Base-by-base conservation (phyloP, 495 filamentous ascomycete species). In the Penicillium bialowiezense region DNA sequence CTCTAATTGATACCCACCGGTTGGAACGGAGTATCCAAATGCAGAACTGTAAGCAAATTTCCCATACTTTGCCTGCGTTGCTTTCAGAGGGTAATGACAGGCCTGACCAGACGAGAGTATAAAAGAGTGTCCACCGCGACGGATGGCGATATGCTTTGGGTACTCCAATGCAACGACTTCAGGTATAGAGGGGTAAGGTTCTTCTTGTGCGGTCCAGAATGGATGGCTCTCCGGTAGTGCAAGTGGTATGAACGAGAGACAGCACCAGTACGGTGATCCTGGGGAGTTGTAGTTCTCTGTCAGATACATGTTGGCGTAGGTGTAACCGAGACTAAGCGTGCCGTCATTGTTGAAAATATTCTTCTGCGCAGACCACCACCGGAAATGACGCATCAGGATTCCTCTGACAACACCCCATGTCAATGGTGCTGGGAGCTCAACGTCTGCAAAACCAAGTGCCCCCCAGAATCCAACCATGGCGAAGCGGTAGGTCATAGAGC, bases 401-500 rank as follows among this genome's bases (percentile, higher is more conserved):
- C 88, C 88, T 59, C 87, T 88, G 15, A 91, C 82, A 41, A 89
- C 83, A 14, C 88, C 87, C 84, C 84, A 88, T 14, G 82, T 85
- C 36, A 90, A 65, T 0, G 85, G 86, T 0, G 74, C 74, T 3
- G 87, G 85, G 12, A 88, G 75, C 32, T 87, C 83, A 41, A 89
- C 81, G 50, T 83, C 82, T 2, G 87, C 87, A 56, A 88, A 89
- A 3, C 82, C 88, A 23, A 89, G 62, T 7, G 87, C 83, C 19
- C 85, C 85, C 87, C 87, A 91, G 70, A 91, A 91, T 7, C 80
- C 85, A 7, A 82, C 83, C 85, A 90, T 90, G 23, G 87, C 88
- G 62, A 89, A 90, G 26, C 87, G 77, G 65, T 91, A 91, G 17
- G 85, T 87, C 36, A 90, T 79, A 18, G 81, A 86, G 12, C 88